Conservation (phyloP, 2,329 filamentous ascomycete genomes). For the Aspergillus brunneoviolaceus region DNA sequence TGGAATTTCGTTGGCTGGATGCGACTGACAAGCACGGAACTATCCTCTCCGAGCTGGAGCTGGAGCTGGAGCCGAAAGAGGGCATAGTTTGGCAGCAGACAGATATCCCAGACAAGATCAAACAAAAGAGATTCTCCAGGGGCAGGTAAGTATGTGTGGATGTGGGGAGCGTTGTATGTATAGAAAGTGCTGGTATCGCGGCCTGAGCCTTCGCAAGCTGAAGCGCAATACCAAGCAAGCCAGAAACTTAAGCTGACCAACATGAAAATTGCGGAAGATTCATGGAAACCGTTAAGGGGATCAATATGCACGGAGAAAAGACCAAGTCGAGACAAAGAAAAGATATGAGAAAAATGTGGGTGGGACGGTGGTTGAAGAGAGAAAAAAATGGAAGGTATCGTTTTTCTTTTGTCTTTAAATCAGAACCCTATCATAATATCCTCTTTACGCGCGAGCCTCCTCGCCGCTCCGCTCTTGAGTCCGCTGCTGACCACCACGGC, state of each 20-base stretch:
- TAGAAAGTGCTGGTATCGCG: too few relatives aligned
- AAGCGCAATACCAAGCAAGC: not conserved
- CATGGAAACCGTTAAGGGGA: constrained; percentile 4
- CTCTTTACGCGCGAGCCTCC: constrained; percentile 38
- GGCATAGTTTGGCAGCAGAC: not conserved
- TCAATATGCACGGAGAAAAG: constrained; percentile 4
- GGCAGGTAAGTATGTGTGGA: not conserved
- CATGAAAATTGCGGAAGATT: constrained; percentile 6
- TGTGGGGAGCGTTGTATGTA: not conserved
- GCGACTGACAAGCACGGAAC: not conserved
- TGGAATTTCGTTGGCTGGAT: not conserved
- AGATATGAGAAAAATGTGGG: constrained; percentile 14
- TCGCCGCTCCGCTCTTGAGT: constrained; percentile 39
- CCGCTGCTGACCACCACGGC: constrained; percentile 39
- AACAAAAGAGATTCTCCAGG: too few relatives aligned
- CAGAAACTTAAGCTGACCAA: not conserved
- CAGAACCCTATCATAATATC: constrained; percentile 15
- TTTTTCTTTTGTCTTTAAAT: constrained; percentile 10
- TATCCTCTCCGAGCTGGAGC: too few relatives aligned
- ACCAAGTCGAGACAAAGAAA: constrained; percentile 6
- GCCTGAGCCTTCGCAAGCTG: not conserved
- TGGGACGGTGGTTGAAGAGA: constrained; percentile 6
- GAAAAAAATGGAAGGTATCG: constrained; percentile 27
- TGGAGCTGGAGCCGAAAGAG: too few relatives aligned
- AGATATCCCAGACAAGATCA: too few relatives aligned